phyloP scores from a whole-genome alignment of 768 basidiomycete species.

The Rhodotorula babjevae region DNA sequence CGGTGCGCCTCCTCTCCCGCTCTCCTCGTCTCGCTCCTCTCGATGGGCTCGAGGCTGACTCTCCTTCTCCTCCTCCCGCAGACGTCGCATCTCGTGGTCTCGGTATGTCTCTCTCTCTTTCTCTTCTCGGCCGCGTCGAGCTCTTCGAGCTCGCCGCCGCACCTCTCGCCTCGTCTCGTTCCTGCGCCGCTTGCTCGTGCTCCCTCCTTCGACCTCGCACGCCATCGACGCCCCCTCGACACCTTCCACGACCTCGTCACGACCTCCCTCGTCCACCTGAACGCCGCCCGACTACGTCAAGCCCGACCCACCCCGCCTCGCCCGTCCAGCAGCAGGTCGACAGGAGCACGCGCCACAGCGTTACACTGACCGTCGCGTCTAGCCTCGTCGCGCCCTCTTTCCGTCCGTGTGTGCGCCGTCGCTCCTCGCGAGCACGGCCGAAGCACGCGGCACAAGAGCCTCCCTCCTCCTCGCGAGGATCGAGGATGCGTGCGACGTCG shows the following conservation, averaged over 20 bases:
- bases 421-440: background rate
- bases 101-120: background rate
- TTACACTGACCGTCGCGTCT: slow-evolving; percentile 10
- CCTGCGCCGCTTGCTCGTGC: background rate
- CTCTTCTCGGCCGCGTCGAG: slow-evolving; percentile 22
- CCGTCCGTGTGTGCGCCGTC: too few species aligned
- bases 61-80: slow-evolving; percentile 5
- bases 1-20: slow-evolving; percentile 67
- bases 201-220: background rate
- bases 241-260: too few species aligned
- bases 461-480: background rate
- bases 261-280: too few species aligned
- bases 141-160: background rate
- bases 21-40: slow-evolving; percentile 4
- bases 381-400: background rate
- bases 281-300: too few species aligned
- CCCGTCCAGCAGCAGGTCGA: background rate
- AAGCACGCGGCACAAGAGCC: background rate
- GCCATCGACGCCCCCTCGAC: background rate
- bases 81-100: slow-evolving; percentile 30
- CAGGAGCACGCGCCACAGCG: background rate
- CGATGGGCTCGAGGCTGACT: slow-evolving; percentile 47
- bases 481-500: too few species aligned
- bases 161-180: background rate
- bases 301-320: background rate